A percentile compares a stretch with the other conserved stretches of the same genome.
phyloP scores from a whole-genome alignment of 2,329 filamentous ascomycete genomes.

The Myriosclerotinia curreyana region DNA sequence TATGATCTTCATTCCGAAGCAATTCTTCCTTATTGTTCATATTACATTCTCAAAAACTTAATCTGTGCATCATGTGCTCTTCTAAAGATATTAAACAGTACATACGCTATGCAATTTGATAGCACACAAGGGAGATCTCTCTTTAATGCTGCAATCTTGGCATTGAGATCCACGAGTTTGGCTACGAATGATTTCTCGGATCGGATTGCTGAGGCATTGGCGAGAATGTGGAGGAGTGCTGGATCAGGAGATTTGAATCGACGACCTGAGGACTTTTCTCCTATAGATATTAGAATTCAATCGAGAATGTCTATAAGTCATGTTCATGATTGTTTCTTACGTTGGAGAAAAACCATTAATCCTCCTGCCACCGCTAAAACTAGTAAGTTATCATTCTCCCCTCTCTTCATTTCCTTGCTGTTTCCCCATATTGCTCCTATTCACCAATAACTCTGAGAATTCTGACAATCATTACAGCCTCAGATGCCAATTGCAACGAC shows the following conservation, averaged over 20 bases:
- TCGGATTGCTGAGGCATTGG: slow-evolving; percentile 61
- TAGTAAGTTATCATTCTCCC: not conserved
- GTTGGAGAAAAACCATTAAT: slow-evolving; percentile 52
- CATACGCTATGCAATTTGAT: slow-evolving; percentile 57
- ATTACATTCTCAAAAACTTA: slow-evolving; percentile 66
- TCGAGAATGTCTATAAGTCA: slow-evolving; percentile 66
- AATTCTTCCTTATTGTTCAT: slow-evolving; percentile 48
- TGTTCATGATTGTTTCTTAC: slow-evolving; percentile 65
- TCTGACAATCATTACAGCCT: not conserved
- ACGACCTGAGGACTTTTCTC: slow-evolving; percentile 33
- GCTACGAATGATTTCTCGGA: slow-evolving; percentile 61
- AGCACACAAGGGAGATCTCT: slow-evolving; percentile 53
- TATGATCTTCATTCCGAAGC: slow-evolving; percentile 36
- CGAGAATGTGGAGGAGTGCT: slow-evolving; percentile 55
- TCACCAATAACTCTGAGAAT: no score
- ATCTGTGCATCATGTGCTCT: slow-evolving; percentile 62
- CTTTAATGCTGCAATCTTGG: slow-evolving; percentile 57
- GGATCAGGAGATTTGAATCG: slow-evolving; percentile 22
- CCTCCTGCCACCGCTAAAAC: slow-evolving; percentile 7
- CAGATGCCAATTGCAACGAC: not conserved
- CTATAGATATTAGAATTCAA: slow-evolving; percentile 60
- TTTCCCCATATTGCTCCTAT: not conserved
- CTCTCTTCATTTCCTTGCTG: no score
- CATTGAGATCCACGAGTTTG: slow-evolving; percentile 58
- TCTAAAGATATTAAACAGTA: slow-evolving; percentile 63